phyloP scores from a whole-genome alignment of 2,329 filamentous ascomycete species.

The Trichoderma simmonsii region DNA sequence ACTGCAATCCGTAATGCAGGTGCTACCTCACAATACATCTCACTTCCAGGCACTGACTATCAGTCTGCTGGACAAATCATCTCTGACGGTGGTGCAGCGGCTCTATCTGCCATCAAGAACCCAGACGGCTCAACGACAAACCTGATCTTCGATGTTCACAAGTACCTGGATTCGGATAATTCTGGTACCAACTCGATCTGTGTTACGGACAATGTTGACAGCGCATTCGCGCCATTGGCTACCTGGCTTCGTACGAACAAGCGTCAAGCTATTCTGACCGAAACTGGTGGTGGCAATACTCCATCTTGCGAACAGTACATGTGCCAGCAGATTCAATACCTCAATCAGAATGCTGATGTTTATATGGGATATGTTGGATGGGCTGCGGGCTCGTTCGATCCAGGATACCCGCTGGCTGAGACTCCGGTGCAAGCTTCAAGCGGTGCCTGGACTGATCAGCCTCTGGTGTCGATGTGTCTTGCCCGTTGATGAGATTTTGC shows the following conservation, averaged over 20 bases:
- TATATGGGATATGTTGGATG: conserved; percentile 2
- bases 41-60: conserved; percentile 58
- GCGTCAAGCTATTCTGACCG: conserved; percentile 8
- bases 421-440: not conserved
- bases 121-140: conserved; percentile 51
- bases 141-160: conserved; percentile 55
- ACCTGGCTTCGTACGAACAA: conserved; percentile 29
- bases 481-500: not conserved
- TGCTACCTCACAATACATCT: conserved; percentile 52
- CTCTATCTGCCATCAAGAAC: conserved; percentile 52
- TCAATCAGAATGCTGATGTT: conserved; percentile 1
- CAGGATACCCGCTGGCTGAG: not conserved
- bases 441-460: not conserved
- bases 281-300: conserved; percentile 9
- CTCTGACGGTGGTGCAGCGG: conserved; percentile 44
- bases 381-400: conserved; percentile 10
- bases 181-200: conserved; percentile 49
- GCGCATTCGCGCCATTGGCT: conserved; percentile 41
- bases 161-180: conserved; percentile 56
- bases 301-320: not conserved
- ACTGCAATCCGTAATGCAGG: conserved; percentile 60
- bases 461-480: not conserved
- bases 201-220: conserved; percentile 46
- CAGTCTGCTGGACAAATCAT: conserved; percentile 46
- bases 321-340: conserved; percentile 7